These are phyloP conservation scores for Sungouiella thailandica DNA, from an alignment of 805 yeast genomes.

Conservation along the genomic window DNA sequence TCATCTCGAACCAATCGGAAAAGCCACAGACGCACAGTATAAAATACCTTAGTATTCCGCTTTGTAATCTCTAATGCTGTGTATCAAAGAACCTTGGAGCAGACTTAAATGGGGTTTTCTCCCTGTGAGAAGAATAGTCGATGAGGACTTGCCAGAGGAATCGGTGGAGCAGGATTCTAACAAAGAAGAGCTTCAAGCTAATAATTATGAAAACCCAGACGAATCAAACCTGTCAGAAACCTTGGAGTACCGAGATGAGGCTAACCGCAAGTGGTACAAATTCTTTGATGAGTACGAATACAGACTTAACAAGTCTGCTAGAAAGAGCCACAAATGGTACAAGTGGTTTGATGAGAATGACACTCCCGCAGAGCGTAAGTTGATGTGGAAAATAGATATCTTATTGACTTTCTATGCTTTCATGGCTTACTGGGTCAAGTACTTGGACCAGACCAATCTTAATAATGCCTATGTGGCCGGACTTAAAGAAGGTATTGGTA, in stretches of 20 bases:
- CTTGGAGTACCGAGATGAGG: conserved; percentile 48
- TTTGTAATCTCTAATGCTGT: too few relatives aligned
- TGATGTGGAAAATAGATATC: conserved; percentile 27
- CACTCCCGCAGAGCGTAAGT: conserved; percentile 24
- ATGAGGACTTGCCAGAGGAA: conserved; percentile 17
- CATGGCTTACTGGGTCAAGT: conserved; percentile 30
- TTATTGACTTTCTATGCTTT: conserved; percentile 22
- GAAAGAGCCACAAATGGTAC: conserved; percentile 20
- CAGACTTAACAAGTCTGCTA: conserved; percentile 14
- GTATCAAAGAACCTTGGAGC: conserved; percentile 9
- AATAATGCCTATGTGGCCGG: conserved; percentile 26
- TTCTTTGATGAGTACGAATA: conserved; percentile 37
- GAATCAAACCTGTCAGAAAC: not conserved
- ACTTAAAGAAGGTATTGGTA: conserved; percentile 17
- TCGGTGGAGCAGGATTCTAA: not conserved
- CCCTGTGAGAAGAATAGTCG: conserved; percentile 31
- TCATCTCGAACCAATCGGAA: too few relatives aligned
- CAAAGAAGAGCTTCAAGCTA: conserved; percentile 8
- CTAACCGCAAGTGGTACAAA: conserved; percentile 46
- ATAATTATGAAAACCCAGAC: conserved; percentile 6
- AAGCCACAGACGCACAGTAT: too few relatives aligned
- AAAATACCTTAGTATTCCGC: too few relatives aligned
- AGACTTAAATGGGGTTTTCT: conserved; percentile 31
- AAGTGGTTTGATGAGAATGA: conserved; percentile 25
- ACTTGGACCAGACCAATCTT: conserved; percentile 20